phyloP scores from a whole-genome alignment of 2,329 filamentous ascomycete genomes.

The Fonsecaea pugnacius region DNA sequence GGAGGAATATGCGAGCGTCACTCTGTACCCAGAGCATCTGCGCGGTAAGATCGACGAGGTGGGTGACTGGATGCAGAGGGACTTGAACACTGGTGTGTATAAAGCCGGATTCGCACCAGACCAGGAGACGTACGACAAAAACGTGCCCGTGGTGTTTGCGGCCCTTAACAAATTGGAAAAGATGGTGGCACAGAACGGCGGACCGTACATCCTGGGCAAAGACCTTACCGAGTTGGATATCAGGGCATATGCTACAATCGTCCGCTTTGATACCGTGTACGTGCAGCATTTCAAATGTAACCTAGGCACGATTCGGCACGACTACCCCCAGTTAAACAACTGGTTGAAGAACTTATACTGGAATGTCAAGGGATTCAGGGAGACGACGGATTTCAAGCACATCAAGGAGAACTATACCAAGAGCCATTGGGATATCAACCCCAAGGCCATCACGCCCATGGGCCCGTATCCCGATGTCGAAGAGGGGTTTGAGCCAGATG shows the following conservation, averaged over 20 bases:
- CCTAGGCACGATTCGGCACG: conserved; percentile 62
- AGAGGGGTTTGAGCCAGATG: conserved; percentile 54
- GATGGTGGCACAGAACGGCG: conserved; percentile 51
- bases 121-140: conserved; percentile 61
- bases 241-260: conserved; percentile 60
- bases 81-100: conserved; percentile 66
- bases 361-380: conserved; percentile 58
- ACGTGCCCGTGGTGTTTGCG: conserved; percentile 61
- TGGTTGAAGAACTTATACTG: conserved; percentile 66
- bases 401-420: conserved; percentile 73
- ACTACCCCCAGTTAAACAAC: conserved; percentile 64
- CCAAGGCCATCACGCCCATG: conserved; percentile 64
- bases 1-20: conserved; percentile 47
- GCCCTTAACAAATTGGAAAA: conserved; percentile 64
- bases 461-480: conserved; percentile 66
- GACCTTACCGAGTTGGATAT: conserved; percentile 65
- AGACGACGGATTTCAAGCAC: conserved; percentile 67
- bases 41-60: conserved; percentile 58
- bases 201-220: conserved; percentile 62
- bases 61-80: conserved; percentile 58
- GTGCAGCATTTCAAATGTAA: conserved; percentile 72
- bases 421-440: conserved; percentile 64
- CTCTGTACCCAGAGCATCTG: conserved; percentile 59
- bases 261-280: conserved; percentile 66
- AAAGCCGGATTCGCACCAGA: conserved; percentile 62